Base-by-base conservation (phyloP, 2,329 filamentous ascomycete species). In the Cladosporium sp. region DNA sequence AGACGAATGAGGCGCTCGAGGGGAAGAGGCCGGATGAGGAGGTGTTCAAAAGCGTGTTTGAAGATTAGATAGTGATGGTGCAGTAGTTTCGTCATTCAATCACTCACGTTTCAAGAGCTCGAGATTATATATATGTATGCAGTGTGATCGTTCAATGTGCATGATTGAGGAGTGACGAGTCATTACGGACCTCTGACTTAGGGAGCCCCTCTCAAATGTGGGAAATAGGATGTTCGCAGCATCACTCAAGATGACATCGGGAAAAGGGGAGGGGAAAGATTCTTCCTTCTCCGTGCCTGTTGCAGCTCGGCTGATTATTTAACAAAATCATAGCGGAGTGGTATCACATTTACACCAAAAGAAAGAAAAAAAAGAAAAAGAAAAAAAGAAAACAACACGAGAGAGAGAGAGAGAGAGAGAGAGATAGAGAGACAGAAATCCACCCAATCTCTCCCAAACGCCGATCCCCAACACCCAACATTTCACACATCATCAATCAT, bases 31-130 rank as follows among this genome's bases (percentile, higher is more conserved):
- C 93, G 0, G 88, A 90, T 18, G 91, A 93, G 58, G 91, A 91
- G 52, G 89, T 97, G 0, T 93, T 97, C 72, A 91, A 87, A 71
- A 91, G 92, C n/a, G 93, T 98, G 33, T 98, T 98, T 33, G 52
- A 55, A n/a, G 29, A 55, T 46, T 46, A 46, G 35, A 26, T 26
- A 3, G 23, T 3, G 23, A 1, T 26, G 23, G 23, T 26, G 23
- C 23, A 26, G 23, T 26, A 26, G 23, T 26, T 26, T 26, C 23
- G 23, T 26, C 23, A 26, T 26, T 26, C 23, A 26, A 26, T 26
- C 23, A 26, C 23, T 26, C 29, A 31, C 29, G 5, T 31, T 31
- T 5, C 29, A 31, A 31, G 6, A 31, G 6, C 8, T 31, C 8
- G 29, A 31, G 29, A 31, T 5, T 31, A n/a, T n/a, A n/a, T n/a